phyloP scores from a whole-genome alignment of 2,329 filamentous ascomycete species.

The Botrytis deweyae region DNA sequence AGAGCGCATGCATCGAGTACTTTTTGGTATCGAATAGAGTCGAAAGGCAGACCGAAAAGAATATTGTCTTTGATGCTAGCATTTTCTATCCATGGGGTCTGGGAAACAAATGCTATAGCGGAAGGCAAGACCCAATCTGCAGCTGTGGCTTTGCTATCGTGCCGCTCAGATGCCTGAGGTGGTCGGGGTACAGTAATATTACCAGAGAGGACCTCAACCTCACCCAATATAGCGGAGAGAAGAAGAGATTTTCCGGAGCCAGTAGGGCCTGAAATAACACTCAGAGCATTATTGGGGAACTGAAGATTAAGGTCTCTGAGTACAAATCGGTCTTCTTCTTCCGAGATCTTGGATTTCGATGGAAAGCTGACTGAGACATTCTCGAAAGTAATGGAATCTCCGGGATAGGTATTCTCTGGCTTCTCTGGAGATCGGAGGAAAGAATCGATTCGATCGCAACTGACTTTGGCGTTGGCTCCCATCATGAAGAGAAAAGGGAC shows the following conservation, averaged over 20 bases:
- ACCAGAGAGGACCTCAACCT: slow-evolving; percentile 66
- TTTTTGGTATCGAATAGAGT: slow-evolving; percentile 63
- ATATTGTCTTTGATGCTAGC: slow-evolving; percentile 75
- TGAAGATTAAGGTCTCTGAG: slow-evolving; percentile 62
- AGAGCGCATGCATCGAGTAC: slow-evolving; percentile 71
- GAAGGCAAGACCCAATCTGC: slow-evolving; percentile 65
- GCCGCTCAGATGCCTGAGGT: slow-evolving; percentile 52
- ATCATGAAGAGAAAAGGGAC: slow-evolving; percentile 70
- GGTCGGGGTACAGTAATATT: slow-evolving; percentile 54
- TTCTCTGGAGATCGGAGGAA: slow-evolving; percentile 68
- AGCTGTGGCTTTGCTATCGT: slow-evolving; percentile 58
- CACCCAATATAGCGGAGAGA: slow-evolving; percentile 70
- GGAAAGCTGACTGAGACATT: slow-evolving; percentile 71
- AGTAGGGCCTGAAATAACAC: slow-evolving; percentile 72
- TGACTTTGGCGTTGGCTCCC: slow-evolving; percentile 68
- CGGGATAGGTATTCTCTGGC: slow-evolving; percentile 51
- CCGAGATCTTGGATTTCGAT: slow-evolving; percentile 56
- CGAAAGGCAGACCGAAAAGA: slow-evolving; percentile 68
- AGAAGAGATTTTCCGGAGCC: slow-evolving; percentile 76
- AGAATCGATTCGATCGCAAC: slow-evolving; percentile 66
- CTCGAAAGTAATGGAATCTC: slow-evolving; percentile 61
- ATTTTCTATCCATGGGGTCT: slow-evolving; percentile 83
- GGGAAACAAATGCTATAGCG: slow-evolving; percentile 70
- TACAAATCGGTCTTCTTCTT: slow-evolving; percentile 59
- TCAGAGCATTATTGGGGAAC: slow-evolving; percentile 67